Evolutionary conservation across 1,284 basidiomycete genomes (phyloP), one percentile per base, ranked within the genome.

Genomic region (Tilletia walkeri): DNA sequence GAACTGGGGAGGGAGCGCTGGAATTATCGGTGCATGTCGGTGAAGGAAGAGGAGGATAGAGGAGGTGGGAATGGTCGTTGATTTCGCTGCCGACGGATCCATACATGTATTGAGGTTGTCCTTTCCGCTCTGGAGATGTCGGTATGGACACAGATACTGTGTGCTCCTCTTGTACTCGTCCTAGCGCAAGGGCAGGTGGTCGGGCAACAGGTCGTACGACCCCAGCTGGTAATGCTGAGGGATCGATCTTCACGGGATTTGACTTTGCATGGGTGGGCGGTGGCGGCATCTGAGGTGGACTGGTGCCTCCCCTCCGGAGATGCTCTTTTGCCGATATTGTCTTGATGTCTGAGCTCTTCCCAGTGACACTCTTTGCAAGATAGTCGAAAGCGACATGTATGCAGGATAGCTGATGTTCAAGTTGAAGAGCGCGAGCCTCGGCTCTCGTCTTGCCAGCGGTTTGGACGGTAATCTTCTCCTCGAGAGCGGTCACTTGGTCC

Each of bases 391-490:
- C 56, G 7, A 59, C 18, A 1, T 38, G 24, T 24, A 59, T 34
- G 34, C 56, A 59, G 30, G 18, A n/a, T 5, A 59, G 34, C 34
- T 59, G 24, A 30, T 59, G 56, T 18, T 59, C 56, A 30, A 59
- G 56, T 2, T 34, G 24, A 1, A 30, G 20, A 5, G 56, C 20
- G 12, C 56, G 56, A 20, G 56, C 56, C 24, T 59, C 56, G 20
- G 56, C 56, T 30, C 34, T 59, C 36, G 56, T 59, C 56, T 59
- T 59, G 12, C 18, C 56, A 3, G 56, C 56, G 18, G 56, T 30
- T 34, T 59, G 56, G 20, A 34, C 9, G 5, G 34, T 36, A 9
- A 59, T 36, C 24, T 36, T 59, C 7, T 59, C 56, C 56, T 59
- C 56, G 18, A 59, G 56, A 18, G 20, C 56, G 34, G 56, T 34